Percentiles rank a stretch among this genome's conserved stretches.
Conservation (phyloP, 2,329 filamentous ascomycete genomes). For the Botrytis squamosa region DNA sequence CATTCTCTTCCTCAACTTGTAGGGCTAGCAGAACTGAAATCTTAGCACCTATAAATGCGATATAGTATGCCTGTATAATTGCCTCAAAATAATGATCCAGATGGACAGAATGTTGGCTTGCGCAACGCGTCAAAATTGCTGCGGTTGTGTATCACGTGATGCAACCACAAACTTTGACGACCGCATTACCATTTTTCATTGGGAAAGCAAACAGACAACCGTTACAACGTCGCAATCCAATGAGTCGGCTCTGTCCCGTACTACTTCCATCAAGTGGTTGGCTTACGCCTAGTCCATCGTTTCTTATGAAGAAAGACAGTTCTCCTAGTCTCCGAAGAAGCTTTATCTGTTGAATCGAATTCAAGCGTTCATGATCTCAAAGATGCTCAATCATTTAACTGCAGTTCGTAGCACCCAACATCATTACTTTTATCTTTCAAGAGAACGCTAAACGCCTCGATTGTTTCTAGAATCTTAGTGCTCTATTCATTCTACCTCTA, state of each 20-base stretch:
- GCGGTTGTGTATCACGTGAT: background rate
- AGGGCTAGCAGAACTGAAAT: too few species aligned
- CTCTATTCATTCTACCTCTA: background rate
- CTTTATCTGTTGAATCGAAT: background rate
- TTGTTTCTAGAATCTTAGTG: background rate
- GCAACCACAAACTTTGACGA: background rate
- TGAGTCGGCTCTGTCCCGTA: background rate
- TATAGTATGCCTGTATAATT: background rate
- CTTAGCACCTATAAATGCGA: background rate
- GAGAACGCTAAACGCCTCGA: background rate
- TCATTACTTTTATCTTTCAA: background rate
- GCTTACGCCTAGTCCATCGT: background rate
- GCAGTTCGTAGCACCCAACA: background rate
- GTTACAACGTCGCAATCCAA: background rate
- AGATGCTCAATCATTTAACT: background rate
- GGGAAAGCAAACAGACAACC: background rate
- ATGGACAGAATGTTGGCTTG: background rate
- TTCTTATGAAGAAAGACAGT: background rate
- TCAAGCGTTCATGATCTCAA: background rate
- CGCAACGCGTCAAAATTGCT: background rate
- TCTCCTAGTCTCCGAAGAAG: background rate
- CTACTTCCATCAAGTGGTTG: fast-evolving
- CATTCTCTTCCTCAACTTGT: background rate
- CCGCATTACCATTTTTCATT: background rate
- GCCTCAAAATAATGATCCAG: background rate